These are phyloP conservation scores for Geosmithia flava DNA, from an alignment of 2,329 filamentous ascomycete species.

Conservation along the genomic window DNA sequence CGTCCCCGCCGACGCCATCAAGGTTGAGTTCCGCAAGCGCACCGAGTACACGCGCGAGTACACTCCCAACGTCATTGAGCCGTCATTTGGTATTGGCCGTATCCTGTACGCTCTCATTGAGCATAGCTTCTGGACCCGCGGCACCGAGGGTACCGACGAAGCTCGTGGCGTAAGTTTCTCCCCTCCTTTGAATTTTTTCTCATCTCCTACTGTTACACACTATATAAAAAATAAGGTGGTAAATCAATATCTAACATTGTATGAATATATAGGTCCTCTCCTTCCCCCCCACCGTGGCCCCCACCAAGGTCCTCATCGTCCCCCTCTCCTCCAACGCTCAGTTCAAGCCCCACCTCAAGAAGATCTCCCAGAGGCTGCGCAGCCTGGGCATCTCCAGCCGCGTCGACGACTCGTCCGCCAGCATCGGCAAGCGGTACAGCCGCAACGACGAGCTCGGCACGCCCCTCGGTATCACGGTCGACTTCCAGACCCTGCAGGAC, in stretches of 20 bases:
- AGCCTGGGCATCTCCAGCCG: constrained; percentile 68
- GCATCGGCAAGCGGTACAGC: constrained; percentile 88
- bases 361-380: constrained; percentile 65
- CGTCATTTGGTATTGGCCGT: constrained; percentile 91
- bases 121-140: constrained; percentile 88
- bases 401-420: constrained; percentile 81
- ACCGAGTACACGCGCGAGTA: constrained; percentile 80
- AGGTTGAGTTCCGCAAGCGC: constrained; percentile 72
- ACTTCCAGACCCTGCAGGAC: constrained; percentile 91
- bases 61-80: constrained; percentile 92
- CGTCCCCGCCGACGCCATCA: constrained; percentile 66
- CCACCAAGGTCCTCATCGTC: constrained; percentile 87
- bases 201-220: neutral
- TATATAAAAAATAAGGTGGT: neutral
- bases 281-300: constrained; percentile 58
- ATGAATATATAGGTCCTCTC: constrained; percentile 29
- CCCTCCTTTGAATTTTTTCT: neutral
- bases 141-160: constrained; percentile 48
- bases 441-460: constrained; percentile 95
- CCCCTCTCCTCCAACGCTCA: constrained; percentile 71
- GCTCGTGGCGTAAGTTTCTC: constrained; percentile 63
- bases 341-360: constrained; percentile 66
- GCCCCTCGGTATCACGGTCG: constrained; percentile 83
- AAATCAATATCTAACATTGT: constrained; percentile 2
- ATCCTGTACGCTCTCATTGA: constrained; percentile 91